Conservation (phyloP, 306 rosid genomes). For the Sicyos edulis region DNA sequence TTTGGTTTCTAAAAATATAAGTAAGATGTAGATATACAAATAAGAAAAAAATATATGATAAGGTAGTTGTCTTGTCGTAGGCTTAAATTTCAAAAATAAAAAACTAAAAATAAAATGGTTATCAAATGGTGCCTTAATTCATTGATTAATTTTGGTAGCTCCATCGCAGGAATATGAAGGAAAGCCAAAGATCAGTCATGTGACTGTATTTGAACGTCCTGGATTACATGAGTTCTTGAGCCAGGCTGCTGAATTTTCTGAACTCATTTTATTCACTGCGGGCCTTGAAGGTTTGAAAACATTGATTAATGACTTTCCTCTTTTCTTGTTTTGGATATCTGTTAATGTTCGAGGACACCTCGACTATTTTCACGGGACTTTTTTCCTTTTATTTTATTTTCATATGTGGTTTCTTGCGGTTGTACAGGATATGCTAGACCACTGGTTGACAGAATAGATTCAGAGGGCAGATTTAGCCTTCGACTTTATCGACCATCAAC, state of each 20-base stretch:
- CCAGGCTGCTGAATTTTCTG: slow-evolving; percentile 66
- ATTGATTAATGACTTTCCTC: slow-evolving; percentile 12
- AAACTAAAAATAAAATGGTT: too few relatives aligned
- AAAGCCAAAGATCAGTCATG: slow-evolving; percentile 66
- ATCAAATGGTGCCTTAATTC: too few relatives aligned
- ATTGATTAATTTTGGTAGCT: slow-evolving; percentile 19
- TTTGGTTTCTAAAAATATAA: too few relatives aligned
- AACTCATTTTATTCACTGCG: slow-evolving; percentile 77
- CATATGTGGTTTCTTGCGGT: neutral
- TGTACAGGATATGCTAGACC: slow-evolving; percentile 83
- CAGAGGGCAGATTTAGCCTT: slow-evolving; percentile 48
- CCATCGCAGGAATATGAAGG: slow-evolving; percentile 67
- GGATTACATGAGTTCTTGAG: slow-evolving; percentile 79
- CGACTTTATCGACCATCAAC: slow-evolving; percentile 89
- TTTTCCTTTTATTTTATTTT: neutral
- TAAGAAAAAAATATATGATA: too few relatives aligned
- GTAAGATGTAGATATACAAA: too few relatives aligned
- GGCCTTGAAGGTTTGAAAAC: slow-evolving; percentile 75
- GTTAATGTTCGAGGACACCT: too few relatives aligned
- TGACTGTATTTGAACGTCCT: slow-evolving; percentile 92
- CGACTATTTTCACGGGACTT: neutral
- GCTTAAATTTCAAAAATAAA: too few relatives aligned
- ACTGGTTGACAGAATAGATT: slow-evolving; percentile 79
- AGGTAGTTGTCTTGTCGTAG: too few relatives aligned
- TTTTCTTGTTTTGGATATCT: too few relatives aligned